Evolutionary conservation across 306 rosid genomes (phyloP).

Genomic region (Citrullus amarus): DNA sequence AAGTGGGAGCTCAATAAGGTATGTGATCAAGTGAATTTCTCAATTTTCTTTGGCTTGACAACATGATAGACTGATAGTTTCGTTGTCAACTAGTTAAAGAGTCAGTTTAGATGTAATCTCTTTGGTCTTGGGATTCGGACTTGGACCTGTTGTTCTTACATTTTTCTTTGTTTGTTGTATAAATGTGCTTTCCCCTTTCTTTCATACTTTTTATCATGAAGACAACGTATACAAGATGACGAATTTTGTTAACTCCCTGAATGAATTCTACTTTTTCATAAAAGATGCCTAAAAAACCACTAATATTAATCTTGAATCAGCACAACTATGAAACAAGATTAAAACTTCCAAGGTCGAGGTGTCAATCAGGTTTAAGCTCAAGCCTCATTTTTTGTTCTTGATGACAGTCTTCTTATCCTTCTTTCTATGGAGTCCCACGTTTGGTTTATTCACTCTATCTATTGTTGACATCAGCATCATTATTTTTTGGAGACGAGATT

Average conservation of each 20-base stretch:
- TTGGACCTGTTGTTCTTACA: neutral
- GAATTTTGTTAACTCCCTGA: neutral
- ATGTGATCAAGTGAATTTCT: neutral
- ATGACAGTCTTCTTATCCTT: neutral
- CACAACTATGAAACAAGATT: neutral
- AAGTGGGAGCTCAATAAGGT: neutral
- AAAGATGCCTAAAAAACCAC: neutral
- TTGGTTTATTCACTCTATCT: neutral
- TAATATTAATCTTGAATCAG: neutral
- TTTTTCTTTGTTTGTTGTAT: neutral
- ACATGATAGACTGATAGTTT: neutral
- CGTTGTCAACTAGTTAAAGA: neutral
- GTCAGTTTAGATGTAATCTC: neutral
- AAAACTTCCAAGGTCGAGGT: neutral
- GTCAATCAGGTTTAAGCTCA: neutral
- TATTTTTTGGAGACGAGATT: neutral
- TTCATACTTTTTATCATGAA: neutral
- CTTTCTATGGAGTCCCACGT: neutral
- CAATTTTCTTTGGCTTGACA: neutral
- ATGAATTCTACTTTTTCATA: neutral
- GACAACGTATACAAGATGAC: neutral
- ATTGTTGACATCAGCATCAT: neutral
- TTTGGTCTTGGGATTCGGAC: neutral
- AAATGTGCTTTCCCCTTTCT: neutral
- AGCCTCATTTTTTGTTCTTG: neutral